Conservation (phyloP, 2,329 filamentous ascomycete species). For the Trichophyton simii region DNA sequence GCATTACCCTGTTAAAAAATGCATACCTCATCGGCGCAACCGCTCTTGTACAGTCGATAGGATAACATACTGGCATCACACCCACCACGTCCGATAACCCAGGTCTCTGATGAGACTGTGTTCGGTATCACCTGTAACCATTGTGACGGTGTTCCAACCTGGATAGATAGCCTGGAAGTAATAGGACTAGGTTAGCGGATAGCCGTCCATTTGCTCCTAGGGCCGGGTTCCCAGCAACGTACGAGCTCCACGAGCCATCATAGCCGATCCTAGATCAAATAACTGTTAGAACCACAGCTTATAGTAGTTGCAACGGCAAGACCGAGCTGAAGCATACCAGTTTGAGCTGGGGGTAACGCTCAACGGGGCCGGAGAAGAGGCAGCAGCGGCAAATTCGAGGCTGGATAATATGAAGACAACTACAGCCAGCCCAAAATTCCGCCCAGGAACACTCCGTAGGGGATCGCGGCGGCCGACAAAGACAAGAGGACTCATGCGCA, state of each 20-base stretch:
- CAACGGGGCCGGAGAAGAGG: slow-evolving; percentile 6
- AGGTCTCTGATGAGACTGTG: slow-evolving; percentile 20
- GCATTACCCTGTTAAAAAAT: background rate
- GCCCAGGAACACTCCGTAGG: background rate
- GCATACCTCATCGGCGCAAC: background rate
- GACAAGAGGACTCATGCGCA: slow-evolving; percentile 1
- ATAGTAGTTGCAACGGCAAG: background rate
- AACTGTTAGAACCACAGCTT: background rate
- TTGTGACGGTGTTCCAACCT: slow-evolving; percentile 21
- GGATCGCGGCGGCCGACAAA: background rate
- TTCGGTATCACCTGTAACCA: slow-evolving; percentile 21
- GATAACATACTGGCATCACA: slow-evolving; percentile 19
- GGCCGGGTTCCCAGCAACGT: background rate
- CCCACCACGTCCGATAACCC: slow-evolving; percentile 19
- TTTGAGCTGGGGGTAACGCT: slow-evolving; percentile 5
- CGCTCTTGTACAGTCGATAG: background rate
- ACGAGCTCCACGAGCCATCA: slow-evolving; percentile 21
- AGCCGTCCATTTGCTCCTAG: background rate
- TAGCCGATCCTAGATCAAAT: slow-evolving; percentile 11
- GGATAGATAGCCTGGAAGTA: slow-evolving; percentile 15
- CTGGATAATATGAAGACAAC: background rate
- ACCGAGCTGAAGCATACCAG: slow-evolving; percentile 7
- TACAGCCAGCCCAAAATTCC: background rate
- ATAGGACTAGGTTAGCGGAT: background rate
- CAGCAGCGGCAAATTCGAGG: background rate